Conservation (phyloP, 1,139 yeast species). For the Candida albicans region DNA sequence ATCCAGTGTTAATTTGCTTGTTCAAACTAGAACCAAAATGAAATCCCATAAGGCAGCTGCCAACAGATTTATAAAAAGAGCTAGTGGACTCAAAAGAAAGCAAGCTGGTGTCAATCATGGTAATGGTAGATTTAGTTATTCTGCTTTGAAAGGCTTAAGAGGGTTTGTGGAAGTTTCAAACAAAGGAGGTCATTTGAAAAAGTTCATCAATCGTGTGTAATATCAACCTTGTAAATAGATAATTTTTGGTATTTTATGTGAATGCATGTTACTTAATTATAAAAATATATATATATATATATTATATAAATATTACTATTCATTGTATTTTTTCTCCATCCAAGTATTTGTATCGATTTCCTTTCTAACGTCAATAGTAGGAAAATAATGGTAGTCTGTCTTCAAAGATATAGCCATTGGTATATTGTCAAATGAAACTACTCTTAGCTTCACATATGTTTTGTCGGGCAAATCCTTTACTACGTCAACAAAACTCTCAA, state of each 20-base stretch:
- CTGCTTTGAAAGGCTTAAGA: constrained; percentile 61
- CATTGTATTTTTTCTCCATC: constrained; percentile 40
- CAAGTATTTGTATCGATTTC: constrained; percentile 46
- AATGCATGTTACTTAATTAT: constrained; percentile 3
- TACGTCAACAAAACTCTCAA: constrained; percentile 63
- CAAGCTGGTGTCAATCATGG: constrained; percentile 92
- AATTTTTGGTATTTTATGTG: not conserved
- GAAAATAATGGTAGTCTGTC: constrained; percentile 89
- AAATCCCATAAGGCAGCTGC: constrained; percentile 79
- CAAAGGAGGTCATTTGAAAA: constrained; percentile 53
- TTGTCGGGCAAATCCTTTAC: constrained; percentile 71
- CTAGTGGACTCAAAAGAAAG: constrained; percentile 52
- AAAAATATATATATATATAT: constrained; percentile 8
- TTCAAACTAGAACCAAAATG: constrained; percentile 51
- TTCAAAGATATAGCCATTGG: constrained; percentile 85
- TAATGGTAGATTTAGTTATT: constrained; percentile 80
- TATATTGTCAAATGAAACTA: constrained; percentile 81
- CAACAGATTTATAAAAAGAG: constrained; percentile 78
- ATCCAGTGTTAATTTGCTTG: constrained; percentile 22
- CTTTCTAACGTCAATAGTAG: constrained; percentile 67
- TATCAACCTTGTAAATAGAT: not conserved
- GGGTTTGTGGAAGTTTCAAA: constrained; percentile 59
- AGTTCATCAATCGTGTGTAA: constrained; percentile 19
- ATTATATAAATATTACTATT: constrained; percentile 3
- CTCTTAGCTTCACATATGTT: constrained; percentile 75